A percentile compares a stretch with the other conserved stretches of the same genome.
Conservation (phyloP, 139 green algal genomes). For the Pseudopediastrum boryanum region DNA sequence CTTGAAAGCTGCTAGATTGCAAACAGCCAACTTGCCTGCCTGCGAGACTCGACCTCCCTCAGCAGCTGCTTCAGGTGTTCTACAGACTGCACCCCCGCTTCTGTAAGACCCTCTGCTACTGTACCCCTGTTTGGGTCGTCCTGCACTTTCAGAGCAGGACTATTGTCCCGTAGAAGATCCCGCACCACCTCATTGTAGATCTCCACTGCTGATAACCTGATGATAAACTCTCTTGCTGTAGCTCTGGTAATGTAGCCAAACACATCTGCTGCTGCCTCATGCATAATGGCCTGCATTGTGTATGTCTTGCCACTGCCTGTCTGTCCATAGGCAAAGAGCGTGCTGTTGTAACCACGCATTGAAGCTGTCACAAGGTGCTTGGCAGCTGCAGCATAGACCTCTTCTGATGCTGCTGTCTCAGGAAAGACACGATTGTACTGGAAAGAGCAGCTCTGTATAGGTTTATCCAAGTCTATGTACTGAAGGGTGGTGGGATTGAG, state of each 20-base stretch:
- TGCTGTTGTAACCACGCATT: slow-evolving; percentile 59
- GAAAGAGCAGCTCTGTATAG: slow-evolving; percentile 21
- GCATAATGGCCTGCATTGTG: slow-evolving; percentile 62
- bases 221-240: slow-evolving; percentile 46
- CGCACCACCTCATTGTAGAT: slow-evolving; percentile 77
- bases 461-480: slow-evolving; percentile 34
- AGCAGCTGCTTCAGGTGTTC: slow-evolving; percentile 61
- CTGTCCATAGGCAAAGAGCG: slow-evolving; percentile 70
- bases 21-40: slow-evolving; percentile 45
- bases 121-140: slow-evolving; percentile 56
- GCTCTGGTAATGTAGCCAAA: slow-evolving; percentile 47
- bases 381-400: slow-evolving; percentile 53
- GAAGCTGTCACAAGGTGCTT: slow-evolving; percentile 42
- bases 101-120: slow-evolving; percentile 53
- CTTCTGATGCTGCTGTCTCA: slow-evolving; percentile 30
- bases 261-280: slow-evolving; percentile 44
- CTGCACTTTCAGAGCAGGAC: slow-evolving; percentile 44
- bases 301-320: slow-evolving; percentile 73
- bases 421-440: slow-evolving; percentile 51
- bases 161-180: slow-evolving; percentile 50
- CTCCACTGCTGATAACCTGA: slow-evolving; percentile 64
- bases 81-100: slow-evolving; percentile 40
- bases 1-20: not conserved
- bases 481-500: slow-evolving; percentile 24
- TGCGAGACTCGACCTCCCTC: slow-evolving; percentile 42